Percentiles rank a stretch among this genome's conserved stretches.
These are phyloP conservation scores for Cutaneotrichosporon curvatum DNA, from an alignment of 1,284 basidiomycete genomes.

Conservation along the genomic window DNA sequence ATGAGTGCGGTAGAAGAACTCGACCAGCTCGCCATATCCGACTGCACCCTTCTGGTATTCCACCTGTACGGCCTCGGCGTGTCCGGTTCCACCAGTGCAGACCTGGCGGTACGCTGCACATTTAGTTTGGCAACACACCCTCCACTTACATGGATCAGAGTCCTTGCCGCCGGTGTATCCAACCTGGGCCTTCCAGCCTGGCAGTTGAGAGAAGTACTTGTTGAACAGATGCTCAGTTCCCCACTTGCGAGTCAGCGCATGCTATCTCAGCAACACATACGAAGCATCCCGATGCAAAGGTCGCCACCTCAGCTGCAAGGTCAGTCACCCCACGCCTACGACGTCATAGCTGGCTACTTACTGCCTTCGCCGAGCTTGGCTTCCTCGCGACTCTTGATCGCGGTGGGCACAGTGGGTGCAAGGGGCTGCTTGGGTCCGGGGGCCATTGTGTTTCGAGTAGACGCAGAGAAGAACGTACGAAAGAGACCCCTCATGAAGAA, in stretches of 20 bases:
- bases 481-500: constrained; percentile 1
- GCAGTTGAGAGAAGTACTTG: constrained; percentile 60
- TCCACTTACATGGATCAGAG: constrained; percentile 17
- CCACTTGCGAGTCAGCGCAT: constrained; percentile 50
- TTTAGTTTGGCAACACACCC: neutral
- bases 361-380: constrained; percentile 36
- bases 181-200: constrained; percentile 58
- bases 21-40: constrained; percentile 74
- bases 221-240: constrained; percentile 80
- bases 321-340: neutral
- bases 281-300: constrained; percentile 69
- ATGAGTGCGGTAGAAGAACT: constrained; percentile 91
- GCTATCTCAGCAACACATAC: constrained; percentile 21
- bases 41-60: constrained; percentile 75
- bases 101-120: constrained; percentile 60
- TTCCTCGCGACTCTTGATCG: constrained; percentile 38
- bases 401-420: constrained; percentile 44
- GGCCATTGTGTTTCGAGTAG: constrained; percentile 9
- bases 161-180: constrained; percentile 74
- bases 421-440: constrained; percentile 37
- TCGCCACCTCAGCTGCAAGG: constrained; percentile 55
- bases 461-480: constrained; percentile 3
- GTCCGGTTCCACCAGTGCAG: constrained; percentile 72
- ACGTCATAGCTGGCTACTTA: too few relatives aligned
- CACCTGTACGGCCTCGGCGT: constrained; percentile 82